Base-by-base conservation (phyloP, 345 rosid species). In the Linum usitatissimum region DNA sequence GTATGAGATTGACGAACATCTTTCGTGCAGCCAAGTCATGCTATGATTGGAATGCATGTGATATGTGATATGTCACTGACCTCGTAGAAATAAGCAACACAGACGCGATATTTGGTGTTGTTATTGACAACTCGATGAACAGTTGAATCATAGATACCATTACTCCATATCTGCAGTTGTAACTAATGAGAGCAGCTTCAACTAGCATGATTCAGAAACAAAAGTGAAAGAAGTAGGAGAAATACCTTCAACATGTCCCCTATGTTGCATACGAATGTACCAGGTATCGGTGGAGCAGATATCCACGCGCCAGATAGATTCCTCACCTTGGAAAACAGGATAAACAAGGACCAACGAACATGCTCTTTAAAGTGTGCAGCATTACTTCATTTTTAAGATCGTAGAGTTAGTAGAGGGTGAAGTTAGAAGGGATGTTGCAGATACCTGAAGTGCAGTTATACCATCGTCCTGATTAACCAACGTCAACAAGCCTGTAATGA, bases 171-270 rank as follows among this genome's bases (percentile, higher is more conserved):
- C 96, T 88, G 80, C 75, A 68, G 65, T 70, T 64, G 65, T 15
- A n/a, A 8, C 15, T 9, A 9, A n/a, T n/a, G 14, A 42, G 10
- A 14, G 10, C 3, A 54, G 38, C 34, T 15, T 34, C 9, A 54
- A 53, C 30, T 61, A 31, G 36, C 20, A n/a, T n/a, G 55, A 57
- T 67, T 3, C 9, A 54, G n/a, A 31, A 42, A 2, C 10, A 59
- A 3, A 57, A 38, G 6, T 14, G 14, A 60, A 18, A 20, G 17
- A 18, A 63, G 7, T 36, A n/a, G n/a, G 7, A 54, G 9, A 53
- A 56, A 36, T 73, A 89, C 93, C 98, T 89, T 89, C 62, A 89
- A 72, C 96, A 92, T 92, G 79, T 92, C 93, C 1, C 98, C 91
- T 3, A 92, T 89, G 86, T 85, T 89, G 80, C 96, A 92, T 12